Conservation (phyloP, 306 rosid genomes). For the Cicer bijugum region DNA sequence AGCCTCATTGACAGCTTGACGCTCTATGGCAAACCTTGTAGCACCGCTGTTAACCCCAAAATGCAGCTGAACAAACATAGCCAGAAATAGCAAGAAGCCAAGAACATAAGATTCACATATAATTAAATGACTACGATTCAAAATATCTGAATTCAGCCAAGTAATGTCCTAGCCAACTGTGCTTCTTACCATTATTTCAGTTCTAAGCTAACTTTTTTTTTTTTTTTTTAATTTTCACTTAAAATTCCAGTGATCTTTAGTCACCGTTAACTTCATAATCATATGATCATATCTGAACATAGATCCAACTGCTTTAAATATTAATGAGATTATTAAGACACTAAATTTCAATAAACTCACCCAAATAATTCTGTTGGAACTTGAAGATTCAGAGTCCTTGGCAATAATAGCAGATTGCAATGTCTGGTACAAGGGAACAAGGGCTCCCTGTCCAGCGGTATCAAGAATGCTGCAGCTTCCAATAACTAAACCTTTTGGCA, state of each 20-base stretch:
- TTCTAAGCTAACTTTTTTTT: background rate
- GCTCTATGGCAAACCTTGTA: constrained; percentile 86
- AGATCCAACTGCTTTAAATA: constrained; percentile 7
- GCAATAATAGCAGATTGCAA: constrained; percentile 65
- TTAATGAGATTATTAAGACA: constrained; percentile 3
- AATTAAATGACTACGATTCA: constrained; percentile 11
- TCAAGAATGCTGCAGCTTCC: constrained; percentile 91
- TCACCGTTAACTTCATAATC: constrained; percentile 7
- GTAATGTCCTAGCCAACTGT: constrained; percentile 18
- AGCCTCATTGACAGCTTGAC: constrained; percentile 94
- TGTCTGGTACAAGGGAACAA: constrained; percentile 58
- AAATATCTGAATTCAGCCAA: constrained; percentile 21
- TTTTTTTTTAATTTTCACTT: background rate
- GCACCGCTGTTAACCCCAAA: constrained; percentile 98
- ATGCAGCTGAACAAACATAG: constrained; percentile 65
- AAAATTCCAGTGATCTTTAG: constrained; percentile 18
- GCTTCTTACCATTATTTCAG: constrained; percentile 30
- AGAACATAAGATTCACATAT: constrained; percentile 5
- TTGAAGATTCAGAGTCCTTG: constrained; percentile 63
- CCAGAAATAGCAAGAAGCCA: constrained; percentile 15
- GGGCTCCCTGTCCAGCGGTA: constrained; percentile 89
- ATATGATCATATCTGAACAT: constrained; percentile 11
- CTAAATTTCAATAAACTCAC: constrained; percentile 50
- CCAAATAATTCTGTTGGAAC: constrained; percentile 69
- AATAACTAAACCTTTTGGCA: constrained; percentile 75